Evolutionary conservation across 495 filamentous ascomycete genomes (phyloP).

Genomic region (Penicillium taxi): DNA sequence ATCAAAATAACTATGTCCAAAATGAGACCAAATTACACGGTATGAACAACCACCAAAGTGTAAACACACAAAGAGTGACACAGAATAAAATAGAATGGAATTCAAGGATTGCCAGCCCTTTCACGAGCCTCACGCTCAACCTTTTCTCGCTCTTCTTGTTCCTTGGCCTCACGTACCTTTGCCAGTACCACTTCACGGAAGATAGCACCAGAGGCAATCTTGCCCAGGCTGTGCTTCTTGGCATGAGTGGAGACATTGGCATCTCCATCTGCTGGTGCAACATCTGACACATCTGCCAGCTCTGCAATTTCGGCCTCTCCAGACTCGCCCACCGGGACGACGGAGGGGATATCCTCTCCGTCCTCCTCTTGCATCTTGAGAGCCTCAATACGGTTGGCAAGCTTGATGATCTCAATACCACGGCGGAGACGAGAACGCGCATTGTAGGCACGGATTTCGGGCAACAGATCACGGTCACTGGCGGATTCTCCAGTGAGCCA

Average conservation of each 20-base stretch:
- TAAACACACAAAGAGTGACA: neutral
- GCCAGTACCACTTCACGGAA: slow-evolving; percentile 97
- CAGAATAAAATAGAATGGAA: neutral
- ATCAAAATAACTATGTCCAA: slow-evolving; percentile 26
- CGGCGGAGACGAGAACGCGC: slow-evolving; percentile 82
- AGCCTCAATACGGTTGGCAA: slow-evolving; percentile 92
- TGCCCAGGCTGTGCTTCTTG: slow-evolving; percentile 62
- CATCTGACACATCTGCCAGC: too few species aligned
- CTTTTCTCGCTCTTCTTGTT: slow-evolving; percentile 66
- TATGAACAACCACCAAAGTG: slow-evolving; percentile 7
- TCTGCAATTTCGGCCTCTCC: slow-evolving; percentile 12
- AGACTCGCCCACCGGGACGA: slow-evolving; percentile 32
- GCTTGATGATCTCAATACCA: slow-evolving; percentile 94
- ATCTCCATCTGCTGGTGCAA: slow-evolving; percentile 6
- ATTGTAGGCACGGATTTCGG: slow-evolving; percentile 92
- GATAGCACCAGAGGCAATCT: slow-evolving; percentile 74
- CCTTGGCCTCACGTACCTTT: slow-evolving; percentile 90
- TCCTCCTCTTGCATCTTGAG: slow-evolving; percentile 96
- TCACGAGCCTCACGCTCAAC: slow-evolving; percentile 48
- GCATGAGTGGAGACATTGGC: slow-evolving; percentile 9
- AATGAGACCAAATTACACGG: slow-evolving; percentile 9
- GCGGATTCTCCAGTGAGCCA: slow-evolving; percentile 91
- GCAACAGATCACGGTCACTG: slow-evolving; percentile 90
- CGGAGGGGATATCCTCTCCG: slow-evolving; percentile 63
- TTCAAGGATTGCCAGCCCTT: slow-evolving; percentile 28